Evolutionary conservation across 2,329 filamentous ascomycete genomes (phyloP), one percentile per base, ranked within the genome.

Genomic region (Cladophialophora yegresii): DNA sequence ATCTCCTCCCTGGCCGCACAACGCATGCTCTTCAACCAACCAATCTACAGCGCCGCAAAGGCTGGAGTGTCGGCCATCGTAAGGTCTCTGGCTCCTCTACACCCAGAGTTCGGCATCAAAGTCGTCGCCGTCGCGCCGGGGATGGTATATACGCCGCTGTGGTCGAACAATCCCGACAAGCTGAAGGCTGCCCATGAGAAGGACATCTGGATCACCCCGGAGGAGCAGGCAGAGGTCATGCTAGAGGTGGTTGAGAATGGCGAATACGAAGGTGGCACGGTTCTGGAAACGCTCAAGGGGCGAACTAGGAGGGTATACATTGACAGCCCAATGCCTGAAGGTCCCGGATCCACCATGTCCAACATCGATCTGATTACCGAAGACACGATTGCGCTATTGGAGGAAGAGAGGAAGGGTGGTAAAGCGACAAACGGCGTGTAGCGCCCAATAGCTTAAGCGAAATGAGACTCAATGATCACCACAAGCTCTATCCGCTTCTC

Each of bases 81-180:
- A 6, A 80, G 84, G 61, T 79, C 77, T 2, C 72, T 87, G 8
- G 80, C 75, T 0, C 73, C 76, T 0, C 77, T 87, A 4, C 84
- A 85, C 20, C 71, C 70, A 0, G 71, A 70, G 1, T 69, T 83
- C 28, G 82, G 82, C 0, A 84, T 87, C 58, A 75, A 84, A 0
- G 84, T 87, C 12, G 86, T 84, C 23, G 84, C 81, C 5, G 84
- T 87, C 2, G 85, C 85, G 7, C 85, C 85, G 0, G 85, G 85
- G 0, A 73, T 86, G 1, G 84, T 87, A 69, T 84, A 82, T 65
- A 87, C 85, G 16, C 85, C 85, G 6, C 74, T 87, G 2, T 87
- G 84, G 84, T 84, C 81, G 0, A 84, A 87, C 2, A 79, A 86
- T 67, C 83, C 84, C 0, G 84, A 87, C 72, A 87, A 87, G 71